Conservation (phyloP, 2,329 filamentous ascomycete species). For the Fusarium pininemorale region DNA sequence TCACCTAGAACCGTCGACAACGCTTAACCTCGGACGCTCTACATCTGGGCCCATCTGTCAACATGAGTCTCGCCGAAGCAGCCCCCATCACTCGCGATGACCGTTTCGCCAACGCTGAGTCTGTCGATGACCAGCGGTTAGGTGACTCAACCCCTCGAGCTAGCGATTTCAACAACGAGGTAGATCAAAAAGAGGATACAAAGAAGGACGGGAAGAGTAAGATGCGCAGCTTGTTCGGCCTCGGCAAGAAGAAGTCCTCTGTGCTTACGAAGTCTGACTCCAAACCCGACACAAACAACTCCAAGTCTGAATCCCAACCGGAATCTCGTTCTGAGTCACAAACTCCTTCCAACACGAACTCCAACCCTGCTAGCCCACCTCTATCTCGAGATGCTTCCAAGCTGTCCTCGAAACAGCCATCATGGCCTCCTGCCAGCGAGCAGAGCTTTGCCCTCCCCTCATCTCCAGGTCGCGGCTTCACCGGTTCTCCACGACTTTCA, state of each 20-base stretch:
- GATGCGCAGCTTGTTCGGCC: conserved; percentile 67
- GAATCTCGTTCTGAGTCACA: conserved; percentile 32
- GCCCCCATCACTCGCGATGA: conserved; percentile 31
- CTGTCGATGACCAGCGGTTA: conserved; percentile 41
- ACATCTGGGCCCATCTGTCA: conserved; percentile 1
- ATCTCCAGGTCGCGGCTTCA: conserved; percentile 73
- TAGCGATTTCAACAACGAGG: conserved; percentile 56
- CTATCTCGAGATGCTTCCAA: conserved; percentile 50
- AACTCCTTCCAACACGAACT: conserved; percentile 49
- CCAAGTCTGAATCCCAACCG: conserved; percentile 22
- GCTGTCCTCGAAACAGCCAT: conserved; percentile 50
- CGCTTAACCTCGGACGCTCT: background rate
- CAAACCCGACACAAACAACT: conserved; percentile 16
- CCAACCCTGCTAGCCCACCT: conserved; percentile 46
- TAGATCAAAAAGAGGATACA: conserved; percentile 19
- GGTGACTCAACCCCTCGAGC: conserved; percentile 47
- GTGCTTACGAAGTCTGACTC: conserved; percentile 22
- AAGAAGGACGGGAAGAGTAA: conserved; percentile 52
- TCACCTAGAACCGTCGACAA: background rate
- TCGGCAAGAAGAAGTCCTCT: conserved; percentile 67
- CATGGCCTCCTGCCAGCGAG: conserved; percentile 55
- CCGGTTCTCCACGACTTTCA: conserved; percentile 76
- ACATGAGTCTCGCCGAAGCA: conserved; percentile 46
- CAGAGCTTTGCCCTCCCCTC: conserved; percentile 60
- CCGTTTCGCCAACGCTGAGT: conserved; percentile 30